Evolutionary conservation across 2,329 filamentous ascomycete genomes (phyloP), one percentile per base, ranked within the genome.

Genomic region (Fusarium citri): DNA sequence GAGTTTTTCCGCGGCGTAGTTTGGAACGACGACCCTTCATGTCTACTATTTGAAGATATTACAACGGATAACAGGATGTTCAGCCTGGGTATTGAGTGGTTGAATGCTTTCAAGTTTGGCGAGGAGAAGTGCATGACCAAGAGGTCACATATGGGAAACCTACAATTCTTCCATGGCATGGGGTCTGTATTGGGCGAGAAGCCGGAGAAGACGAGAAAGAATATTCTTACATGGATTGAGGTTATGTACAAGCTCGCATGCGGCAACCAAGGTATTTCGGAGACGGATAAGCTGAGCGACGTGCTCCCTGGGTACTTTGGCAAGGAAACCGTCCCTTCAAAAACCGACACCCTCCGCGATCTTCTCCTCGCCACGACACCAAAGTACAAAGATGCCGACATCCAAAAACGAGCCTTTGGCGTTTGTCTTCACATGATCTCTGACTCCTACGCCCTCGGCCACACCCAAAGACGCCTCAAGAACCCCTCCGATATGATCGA

Each of bases 241-340:
- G 56, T 66, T 9, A 71, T 71, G 68, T 71, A 69, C 1, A 71
- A 71, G 16, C 68, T 71, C 31, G 68, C 68, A 1, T 59, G 51
- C 16, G 68, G 64, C 0, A 41, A 62, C 3, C 63, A 66, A 16
- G 61, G 48, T 1, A 15, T 71, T 6, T 48, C 42, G 0, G 56
- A 68, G 14, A 22, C 54, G 0, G 60, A 68, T 5, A 4, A 6
- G 0, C 48, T 71, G 0, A 43, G n/a, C 3, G 5, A 55, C 1
- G 43, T 47, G 2, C 50, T 68, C 0, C 59, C 49, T 0, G 54
- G 55, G 0, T 55, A 43, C 18, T 71, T 71, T 18, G 50, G 37
- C 4, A 26, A 51, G 42, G 53, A 56, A 0, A 60, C 67, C 1
- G 51, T 55, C 2, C 68, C 68, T 1, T 53, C 50, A 1, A 49